A percentile compares a stretch with the other conserved stretches of the same genome.
These are phyloP conservation scores for Cytospora piceae DNA, from an alignment of 2,329 filamentous ascomycete genomes.

Conservation along the genomic window DNA sequence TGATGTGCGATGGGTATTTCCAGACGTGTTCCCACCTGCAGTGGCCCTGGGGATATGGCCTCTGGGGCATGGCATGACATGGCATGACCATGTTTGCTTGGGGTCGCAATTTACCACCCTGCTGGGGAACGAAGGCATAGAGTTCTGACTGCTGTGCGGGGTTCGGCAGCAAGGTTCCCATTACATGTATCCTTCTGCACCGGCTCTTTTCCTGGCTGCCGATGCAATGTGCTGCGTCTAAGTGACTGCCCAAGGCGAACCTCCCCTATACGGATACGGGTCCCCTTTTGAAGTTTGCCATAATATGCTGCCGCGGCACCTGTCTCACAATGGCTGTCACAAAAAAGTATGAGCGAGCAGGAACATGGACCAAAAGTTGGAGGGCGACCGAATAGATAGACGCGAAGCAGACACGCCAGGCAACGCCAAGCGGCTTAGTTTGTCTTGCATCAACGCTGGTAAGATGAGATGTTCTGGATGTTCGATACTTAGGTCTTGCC, in stretches of 20 bases:
- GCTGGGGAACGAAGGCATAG: neutral
- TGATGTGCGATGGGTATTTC: conserved; percentile 5
- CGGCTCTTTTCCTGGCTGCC: neutral
- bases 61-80: conserved; percentile 3
- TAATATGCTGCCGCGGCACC: neutral
- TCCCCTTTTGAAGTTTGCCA: neutral
- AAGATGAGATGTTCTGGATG: conserved; percentile 12
- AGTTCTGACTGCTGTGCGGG: conserved; percentile 7
- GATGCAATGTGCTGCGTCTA: neutral
- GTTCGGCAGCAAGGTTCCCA: neutral
- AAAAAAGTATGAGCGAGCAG: neutral
- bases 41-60: neutral
- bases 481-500: neutral
- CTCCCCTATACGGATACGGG: neutral
- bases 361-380: neutral
- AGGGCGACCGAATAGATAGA: neutral
- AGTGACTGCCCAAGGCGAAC: neutral
- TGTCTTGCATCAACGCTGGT: conserved; percentile 8
- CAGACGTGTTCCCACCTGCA: conserved; percentile 6
- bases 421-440: neutral
- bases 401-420: neutral
- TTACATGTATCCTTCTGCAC: neutral
- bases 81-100: conserved; percentile 15
- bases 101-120: conserved; percentile 5
- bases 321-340: neutral